These are phyloP conservation scores for Parachlorella kessleri DNA, from an alignment of 139 green algal genomes.

Conservation along the genomic window DNA sequence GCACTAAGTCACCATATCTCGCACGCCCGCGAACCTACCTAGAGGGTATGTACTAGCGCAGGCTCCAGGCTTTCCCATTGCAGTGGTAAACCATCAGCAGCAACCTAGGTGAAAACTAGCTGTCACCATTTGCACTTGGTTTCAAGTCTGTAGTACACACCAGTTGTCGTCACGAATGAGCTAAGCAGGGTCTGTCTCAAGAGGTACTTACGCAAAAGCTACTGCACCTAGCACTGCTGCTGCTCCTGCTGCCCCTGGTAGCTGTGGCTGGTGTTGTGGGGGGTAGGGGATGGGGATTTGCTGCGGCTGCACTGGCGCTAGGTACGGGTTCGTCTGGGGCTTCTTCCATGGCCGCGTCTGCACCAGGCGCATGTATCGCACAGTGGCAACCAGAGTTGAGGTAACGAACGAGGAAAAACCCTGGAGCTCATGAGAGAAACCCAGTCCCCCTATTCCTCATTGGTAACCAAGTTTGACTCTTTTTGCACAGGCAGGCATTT, in stretches of 20 bases:
- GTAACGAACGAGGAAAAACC: not conserved
- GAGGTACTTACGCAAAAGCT: not conserved
- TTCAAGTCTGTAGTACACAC: not conserved
- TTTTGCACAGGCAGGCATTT: not conserved
- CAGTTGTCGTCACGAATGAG: too few species aligned
- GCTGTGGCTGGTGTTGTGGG: not conserved
- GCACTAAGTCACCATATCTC: too few species aligned
- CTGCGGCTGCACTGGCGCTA: not conserved
- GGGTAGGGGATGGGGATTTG: constrained; percentile 21
- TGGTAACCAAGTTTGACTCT: not conserved
- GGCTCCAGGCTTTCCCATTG: too few species aligned
- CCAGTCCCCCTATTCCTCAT: not conserved
- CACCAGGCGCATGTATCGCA: not conserved
- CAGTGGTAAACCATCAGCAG: not conserved
- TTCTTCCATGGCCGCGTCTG: constrained; percentile 16
- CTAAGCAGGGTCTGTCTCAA: too few species aligned
- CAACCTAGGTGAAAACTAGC: not conserved
- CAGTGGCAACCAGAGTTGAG: too few species aligned
- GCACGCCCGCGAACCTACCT: too few species aligned
- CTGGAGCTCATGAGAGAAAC: not conserved
- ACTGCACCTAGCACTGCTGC: not conserved
- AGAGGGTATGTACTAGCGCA: too few species aligned
- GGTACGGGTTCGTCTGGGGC: constrained; percentile 2
- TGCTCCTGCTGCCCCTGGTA: not conserved
- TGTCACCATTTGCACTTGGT: not conserved